phyloP scores from a whole-genome alignment of 2,329 filamentous ascomycete genomes.

The Epichloe festucae region DNA sequence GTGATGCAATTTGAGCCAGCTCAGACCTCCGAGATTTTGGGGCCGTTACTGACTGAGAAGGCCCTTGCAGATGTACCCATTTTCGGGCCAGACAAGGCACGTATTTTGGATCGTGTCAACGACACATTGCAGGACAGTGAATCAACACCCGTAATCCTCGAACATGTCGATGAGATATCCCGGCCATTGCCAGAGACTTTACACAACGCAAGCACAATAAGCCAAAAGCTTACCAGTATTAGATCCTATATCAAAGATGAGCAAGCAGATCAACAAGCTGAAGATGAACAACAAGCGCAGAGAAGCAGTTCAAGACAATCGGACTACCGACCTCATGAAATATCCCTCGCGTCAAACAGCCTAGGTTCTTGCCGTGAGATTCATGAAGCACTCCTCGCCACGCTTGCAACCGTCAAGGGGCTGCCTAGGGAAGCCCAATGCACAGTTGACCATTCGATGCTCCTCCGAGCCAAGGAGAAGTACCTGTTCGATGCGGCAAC shows the following conservation, averaged over 20 bases:
- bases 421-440: slow-evolving; percentile 38
- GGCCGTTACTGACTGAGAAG: slow-evolving; percentile 40
- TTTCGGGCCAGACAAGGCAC: slow-evolving; percentile 39
- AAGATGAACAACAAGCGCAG: slow-evolving; percentile 14
- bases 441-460: slow-evolving; percentile 43
- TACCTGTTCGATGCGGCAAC: slow-evolving; percentile 51
- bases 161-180: slow-evolving; percentile 23
- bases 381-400: slow-evolving; percentile 40
- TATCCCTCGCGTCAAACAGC: slow-evolving; percentile 26
- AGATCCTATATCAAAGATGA: slow-evolving; percentile 25
- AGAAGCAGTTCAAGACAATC: slow-evolving; percentile 14
- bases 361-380: slow-evolving; percentile 39
- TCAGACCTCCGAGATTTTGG: slow-evolving; percentile 39
- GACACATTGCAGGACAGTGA: slow-evolving; percentile 24
- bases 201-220: slow-evolving; percentile 26
- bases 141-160: slow-evolving; percentile 20
- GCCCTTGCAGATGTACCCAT: slow-evolving; percentile 40
- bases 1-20: slow-evolving; percentile 46
- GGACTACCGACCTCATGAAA: slow-evolving; percentile 21
- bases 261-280: slow-evolving; percentile 9
- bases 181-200: slow-evolving; percentile 29
- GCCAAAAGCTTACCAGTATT: slow-evolving; percentile 36
- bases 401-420: slow-evolving; percentile 30
- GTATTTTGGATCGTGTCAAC: slow-evolving; percentile 29
- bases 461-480: slow-evolving; percentile 46